phyloP scores from a whole-genome alignment of 1,284 basidiomycete genomes.

The Crepidotus sp. region DNA sequence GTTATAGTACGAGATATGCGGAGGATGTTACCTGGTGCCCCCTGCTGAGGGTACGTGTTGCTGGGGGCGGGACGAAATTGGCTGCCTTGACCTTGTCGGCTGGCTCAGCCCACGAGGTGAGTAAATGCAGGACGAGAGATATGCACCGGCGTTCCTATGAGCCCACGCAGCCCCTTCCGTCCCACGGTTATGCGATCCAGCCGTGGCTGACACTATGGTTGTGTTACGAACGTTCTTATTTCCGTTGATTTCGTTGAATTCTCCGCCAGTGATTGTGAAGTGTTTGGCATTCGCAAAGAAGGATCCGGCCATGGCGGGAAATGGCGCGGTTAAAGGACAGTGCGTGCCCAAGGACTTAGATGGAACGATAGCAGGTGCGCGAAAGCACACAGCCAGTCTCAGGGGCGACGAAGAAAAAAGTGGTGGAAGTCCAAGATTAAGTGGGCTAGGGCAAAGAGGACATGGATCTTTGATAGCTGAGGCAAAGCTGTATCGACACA shows the following conservation, averaged over 20 bases:
- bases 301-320: neutral
- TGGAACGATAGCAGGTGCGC: too few relatives aligned
- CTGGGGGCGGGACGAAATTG: neutral
- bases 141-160: neutral
- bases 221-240: neutral
- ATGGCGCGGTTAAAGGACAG: neutral
- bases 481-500: neutral
- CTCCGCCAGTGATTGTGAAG: slow-evolving; percentile 1
- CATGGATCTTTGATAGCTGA: neutral
- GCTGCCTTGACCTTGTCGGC: neutral
- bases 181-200: neutral
- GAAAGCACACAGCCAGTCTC: neutral
- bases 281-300: slow-evolving; percentile 5
- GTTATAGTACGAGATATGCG: neutral
- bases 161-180: neutral
- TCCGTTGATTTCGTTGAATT: slow-evolving; percentile 2
- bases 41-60: neutral
- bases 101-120: neutral
- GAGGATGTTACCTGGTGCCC: neutral
- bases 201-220: neutral
- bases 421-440: neutral
- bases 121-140: neutral
- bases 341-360: neutral
- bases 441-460: neutral
- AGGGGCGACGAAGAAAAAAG: neutral